Evolutionary conservation across 2,329 filamentous ascomycete genomes (phyloP).

Genomic region (Onygenales sp.): DNA sequence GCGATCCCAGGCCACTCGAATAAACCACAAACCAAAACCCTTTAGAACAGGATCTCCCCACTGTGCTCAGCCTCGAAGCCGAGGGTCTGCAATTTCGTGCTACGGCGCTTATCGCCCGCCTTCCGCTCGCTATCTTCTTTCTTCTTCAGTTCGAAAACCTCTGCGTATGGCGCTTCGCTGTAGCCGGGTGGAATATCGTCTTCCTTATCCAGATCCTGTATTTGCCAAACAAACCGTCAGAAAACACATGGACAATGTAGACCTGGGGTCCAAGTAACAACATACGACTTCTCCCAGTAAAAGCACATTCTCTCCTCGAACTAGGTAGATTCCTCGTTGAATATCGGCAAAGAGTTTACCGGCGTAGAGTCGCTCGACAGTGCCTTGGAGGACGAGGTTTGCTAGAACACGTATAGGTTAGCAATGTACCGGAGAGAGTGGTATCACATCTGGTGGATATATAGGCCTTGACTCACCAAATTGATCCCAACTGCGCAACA

Average conservation of each 20-base stretch:
- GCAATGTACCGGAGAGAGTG: constrained; percentile 1
- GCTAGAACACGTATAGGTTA: constrained; percentile 43
- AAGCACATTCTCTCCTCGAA: constrained; percentile 94
- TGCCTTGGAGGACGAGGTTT: constrained; percentile 90
- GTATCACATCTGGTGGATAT: not conserved
- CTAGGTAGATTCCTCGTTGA: constrained; percentile 75
- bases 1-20: not conserved
- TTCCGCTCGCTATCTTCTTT: constrained; percentile 61
- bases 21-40: not conserved
- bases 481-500: constrained; percentile 93
- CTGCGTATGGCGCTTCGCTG: constrained; percentile 54
- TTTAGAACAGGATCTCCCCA: constrained; percentile 62
- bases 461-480: constrained; percentile 57
- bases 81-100: constrained; percentile 62
- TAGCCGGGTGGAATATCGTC: constrained; percentile 71
- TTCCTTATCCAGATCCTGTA: constrained; percentile 82
- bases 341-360: constrained; percentile 72
- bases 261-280: not conserved
- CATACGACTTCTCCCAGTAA: constrained; percentile 78
- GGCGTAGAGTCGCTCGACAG: constrained; percentile 77
- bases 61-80: constrained; percentile 84
- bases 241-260: not conserved
- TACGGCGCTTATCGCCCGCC: constrained; percentile 59
- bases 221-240: not conserved
- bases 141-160: constrained; percentile 65